Evolutionary conservation across 2,329 filamentous ascomycete species (phyloP), one percentile per base, ranked within the genome.

Genomic region (Onygena corvina): DNA sequence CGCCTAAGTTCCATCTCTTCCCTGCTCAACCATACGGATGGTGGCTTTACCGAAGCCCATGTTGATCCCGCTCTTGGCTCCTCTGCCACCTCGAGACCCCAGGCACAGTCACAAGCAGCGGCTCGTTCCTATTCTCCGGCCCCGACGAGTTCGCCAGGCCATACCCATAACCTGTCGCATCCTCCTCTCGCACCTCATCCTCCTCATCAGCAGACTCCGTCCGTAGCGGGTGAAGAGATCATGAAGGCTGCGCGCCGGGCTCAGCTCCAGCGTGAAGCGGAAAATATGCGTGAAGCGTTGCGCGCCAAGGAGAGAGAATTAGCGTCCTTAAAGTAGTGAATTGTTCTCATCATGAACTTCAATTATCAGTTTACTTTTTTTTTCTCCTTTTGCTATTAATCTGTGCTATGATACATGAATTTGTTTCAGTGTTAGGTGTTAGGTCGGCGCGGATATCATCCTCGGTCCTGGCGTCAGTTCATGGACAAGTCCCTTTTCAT

Each of bases 1-100:
- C 78, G 84, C 11, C 67, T 87, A 3, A 85, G 81, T 14, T 86
- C 83, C 2, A 88, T 88, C 53, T 84, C 81, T 55, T 84, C 83
- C 3, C 82, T 88, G 38, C 67, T 89, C 9, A 88, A 87, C 54
- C 79, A 79, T 29, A 60, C 46, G 48, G 55, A 30, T 59, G 59
- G 4, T 53, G 52, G 33, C n/a, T 49, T 50, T 42, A 34, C 49
- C 20, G 61, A 64, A n/a, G 62, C 67, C 14, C 60, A 66, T 48
- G 57, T 71, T 45, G 70, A 73, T 36, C 64, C 67, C 8, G 63
- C 65, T 8, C 61, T 70, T 14, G 57, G 61, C 14, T 55, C 61
- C 11, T 51, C 65, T 30, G 53, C 55, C 45, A 11, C 47, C 7
- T 33, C 45, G 12, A 38, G 14, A 30, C 60, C 58, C 35, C 61